Evolutionary conservation across 345 rosid genomes (phyloP), one percentile per base, ranked within the genome.

Genomic region (Euphorbia tirucalli): DNA sequence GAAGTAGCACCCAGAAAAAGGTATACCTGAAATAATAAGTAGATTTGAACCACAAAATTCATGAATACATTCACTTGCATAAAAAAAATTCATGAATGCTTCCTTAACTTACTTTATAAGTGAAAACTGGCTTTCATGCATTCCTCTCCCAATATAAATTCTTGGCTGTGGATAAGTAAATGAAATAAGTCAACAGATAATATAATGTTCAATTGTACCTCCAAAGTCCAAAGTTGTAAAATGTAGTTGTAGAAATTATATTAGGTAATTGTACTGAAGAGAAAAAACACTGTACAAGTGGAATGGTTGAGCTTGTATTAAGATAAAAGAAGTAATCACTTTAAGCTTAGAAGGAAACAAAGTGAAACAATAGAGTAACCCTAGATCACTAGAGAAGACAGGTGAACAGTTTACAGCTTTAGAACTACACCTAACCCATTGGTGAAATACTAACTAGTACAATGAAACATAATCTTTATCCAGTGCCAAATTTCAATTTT

Each of bases 101-200:
- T 70, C 27, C 6, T 16, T 61, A 60, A 88, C 97, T 85, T 79
- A 94, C 98, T 94, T 94, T 58, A 94, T 68, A 59, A 94, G 92
- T 67, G 95, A 66, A 82, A 90, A 85, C 75, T 92, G 98, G 71
- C 98, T 94, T 82, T 94, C 98, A 81, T 94, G 98, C 98, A 94
- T 92, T 73, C 98, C 98, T 80, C 98, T 88, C 49, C 98, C 98
- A 59, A 94, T 77, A 69, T 92, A 94, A 70, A 92, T 84, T 83
- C 98, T 87, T 69, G 97, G 98, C 97, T 94, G 93, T 81, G 79
- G 68, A 70, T 15, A 73, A 76, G 58, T 30, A 76, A 68, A 77
- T 70, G 19, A 35, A 63, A 9, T 39, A 56, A 69, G 65, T 65
- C 52, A 83, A 65, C 32, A 61, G 65, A 77, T 74, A 48, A 69